phyloP scores from a whole-genome alignment of 2,329 filamentous ascomycete genomes.

The Alternaria brassicae region DNA sequence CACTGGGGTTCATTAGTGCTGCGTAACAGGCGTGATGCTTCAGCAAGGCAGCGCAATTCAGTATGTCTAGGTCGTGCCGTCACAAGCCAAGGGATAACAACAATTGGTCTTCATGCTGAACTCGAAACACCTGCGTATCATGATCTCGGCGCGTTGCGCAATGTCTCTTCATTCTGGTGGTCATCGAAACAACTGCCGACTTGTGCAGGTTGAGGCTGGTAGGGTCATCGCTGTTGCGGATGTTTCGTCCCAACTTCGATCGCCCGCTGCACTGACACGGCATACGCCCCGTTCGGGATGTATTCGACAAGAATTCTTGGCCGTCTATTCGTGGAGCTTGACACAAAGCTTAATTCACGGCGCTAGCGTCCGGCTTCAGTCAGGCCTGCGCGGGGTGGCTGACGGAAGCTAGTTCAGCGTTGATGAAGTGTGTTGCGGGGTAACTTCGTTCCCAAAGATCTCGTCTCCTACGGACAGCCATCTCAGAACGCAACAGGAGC shows the following conservation, averaged over 20 bases:
- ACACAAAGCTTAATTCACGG: conserved; percentile 35
- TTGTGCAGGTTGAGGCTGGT: conserved; percentile 5
- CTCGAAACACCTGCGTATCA: not conserved
- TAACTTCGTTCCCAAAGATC: conserved; percentile 13
- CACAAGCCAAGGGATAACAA: not conserved
- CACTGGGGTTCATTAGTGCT: not conserved
- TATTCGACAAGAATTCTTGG: conserved; percentile 36
- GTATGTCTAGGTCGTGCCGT: not conserved
- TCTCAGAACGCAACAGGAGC: not conserved
- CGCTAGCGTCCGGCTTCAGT: conserved; percentile 25
- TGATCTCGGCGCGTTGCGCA: not conserved
- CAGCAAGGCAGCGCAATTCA: not conserved
- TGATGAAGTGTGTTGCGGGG: conserved; percentile 31
- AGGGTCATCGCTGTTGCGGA: conserved; percentile 15
- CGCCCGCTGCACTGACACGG: conserved; percentile 9
- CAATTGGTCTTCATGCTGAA: not conserved
- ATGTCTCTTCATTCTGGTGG: not conserved
- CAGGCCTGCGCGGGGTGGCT: conserved; percentile 25
- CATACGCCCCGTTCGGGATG: conserved; percentile 25
- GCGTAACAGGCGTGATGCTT: not conserved
- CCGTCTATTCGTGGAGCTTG: conserved; percentile 31
- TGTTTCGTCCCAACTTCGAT: conserved; percentile 15
- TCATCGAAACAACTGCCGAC: not conserved
- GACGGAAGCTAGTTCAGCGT: conserved; percentile 30
- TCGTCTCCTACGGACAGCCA: not conserved